Conservation (phyloP, 2,329 filamentous ascomycete species). For the Trichoderma sp. region DNA sequence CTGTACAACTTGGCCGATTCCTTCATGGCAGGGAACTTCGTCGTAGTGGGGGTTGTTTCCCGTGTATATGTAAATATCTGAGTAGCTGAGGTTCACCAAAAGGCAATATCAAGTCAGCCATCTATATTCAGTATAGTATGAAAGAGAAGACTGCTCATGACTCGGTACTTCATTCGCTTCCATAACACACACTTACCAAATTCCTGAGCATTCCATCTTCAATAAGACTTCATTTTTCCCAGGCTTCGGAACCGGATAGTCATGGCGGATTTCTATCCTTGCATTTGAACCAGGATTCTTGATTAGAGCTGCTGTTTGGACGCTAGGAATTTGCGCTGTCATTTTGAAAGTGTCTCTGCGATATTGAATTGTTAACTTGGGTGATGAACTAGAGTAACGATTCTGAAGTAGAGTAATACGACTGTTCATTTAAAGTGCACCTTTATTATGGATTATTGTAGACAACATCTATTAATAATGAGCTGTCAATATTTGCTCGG, state of each 20-base stretch:
- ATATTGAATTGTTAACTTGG: background rate
- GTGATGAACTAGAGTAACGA: background rate
- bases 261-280: background rate
- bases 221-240: background rate
- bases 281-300: constrained; percentile 1
- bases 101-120: background rate
- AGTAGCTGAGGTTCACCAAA: background rate
- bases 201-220: constrained; percentile 14
- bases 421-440: background rate
- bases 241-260: background rate
- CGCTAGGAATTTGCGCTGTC: background rate
- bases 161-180: background rate
- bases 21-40: background rate
- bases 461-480: background rate
- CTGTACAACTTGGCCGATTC: background rate
- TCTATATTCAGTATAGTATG: background rate
- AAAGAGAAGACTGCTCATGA: background rate
- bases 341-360: background rate
- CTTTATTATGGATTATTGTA: background rate
- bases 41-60: background rate
- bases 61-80: background rate
- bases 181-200: background rate
- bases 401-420: background rate
- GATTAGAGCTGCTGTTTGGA: background rate
- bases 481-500: background rate